Percentiles rank a stretch among this genome's conserved stretches.
Evolutionary conservation across 371 early-diverging fungal genomes (phyloP).

Genomic region (Lichtheimia ramosa): DNA sequence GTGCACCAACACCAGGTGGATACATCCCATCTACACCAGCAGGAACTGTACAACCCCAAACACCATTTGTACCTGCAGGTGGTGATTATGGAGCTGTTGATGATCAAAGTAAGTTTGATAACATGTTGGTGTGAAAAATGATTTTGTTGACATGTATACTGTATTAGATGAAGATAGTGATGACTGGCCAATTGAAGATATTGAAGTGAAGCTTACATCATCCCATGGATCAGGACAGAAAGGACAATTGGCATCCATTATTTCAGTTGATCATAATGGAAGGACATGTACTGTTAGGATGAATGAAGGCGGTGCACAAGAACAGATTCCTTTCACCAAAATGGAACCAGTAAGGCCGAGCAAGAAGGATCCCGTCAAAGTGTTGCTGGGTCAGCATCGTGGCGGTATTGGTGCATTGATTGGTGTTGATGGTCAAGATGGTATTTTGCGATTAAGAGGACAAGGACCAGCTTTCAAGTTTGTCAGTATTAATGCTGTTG

Average conservation of each 20-base stretch:
- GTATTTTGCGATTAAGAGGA: slow-evolving; percentile 70
- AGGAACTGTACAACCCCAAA: slow-evolving; percentile 53
- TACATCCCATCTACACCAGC: slow-evolving; percentile 58
- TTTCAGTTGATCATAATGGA: slow-evolving; percentile 45
- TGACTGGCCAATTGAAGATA: slow-evolving; percentile 70
- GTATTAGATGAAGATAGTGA: slow-evolving; percentile 37
- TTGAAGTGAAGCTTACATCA: slow-evolving; percentile 56
- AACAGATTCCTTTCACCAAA: slow-evolving; percentile 43
- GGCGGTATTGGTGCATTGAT: slow-evolving; percentile 79
- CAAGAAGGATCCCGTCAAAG: slow-evolving; percentile 79
- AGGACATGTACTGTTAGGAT: slow-evolving; percentile 44
- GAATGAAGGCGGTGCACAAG: slow-evolving; percentile 25
- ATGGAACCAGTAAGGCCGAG: slow-evolving; percentile 73
- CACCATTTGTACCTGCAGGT: slow-evolving; percentile 66
- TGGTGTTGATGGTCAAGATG: slow-evolving; percentile 81
- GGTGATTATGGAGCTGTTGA: slow-evolving; percentile 51
- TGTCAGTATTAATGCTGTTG: slow-evolving; percentile 60
- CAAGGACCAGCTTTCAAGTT: slow-evolving; percentile 65
- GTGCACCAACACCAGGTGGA: slow-evolving; percentile 48
- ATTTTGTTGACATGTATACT: not conserved
- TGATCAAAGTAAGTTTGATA: slow-evolving; percentile 31
- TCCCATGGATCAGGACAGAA: slow-evolving; percentile 27
- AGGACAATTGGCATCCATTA: slow-evolving; percentile 49
- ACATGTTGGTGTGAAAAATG: not conserved
- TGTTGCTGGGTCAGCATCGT: slow-evolving; percentile 69